A percentile compares a stretch with the other conserved stretches of the same genome.
These are phyloP conservation scores for Coemansia sp. DNA, from an alignment of 192 early-diverging fungal genomes.

Conservation along the genomic window DNA sequence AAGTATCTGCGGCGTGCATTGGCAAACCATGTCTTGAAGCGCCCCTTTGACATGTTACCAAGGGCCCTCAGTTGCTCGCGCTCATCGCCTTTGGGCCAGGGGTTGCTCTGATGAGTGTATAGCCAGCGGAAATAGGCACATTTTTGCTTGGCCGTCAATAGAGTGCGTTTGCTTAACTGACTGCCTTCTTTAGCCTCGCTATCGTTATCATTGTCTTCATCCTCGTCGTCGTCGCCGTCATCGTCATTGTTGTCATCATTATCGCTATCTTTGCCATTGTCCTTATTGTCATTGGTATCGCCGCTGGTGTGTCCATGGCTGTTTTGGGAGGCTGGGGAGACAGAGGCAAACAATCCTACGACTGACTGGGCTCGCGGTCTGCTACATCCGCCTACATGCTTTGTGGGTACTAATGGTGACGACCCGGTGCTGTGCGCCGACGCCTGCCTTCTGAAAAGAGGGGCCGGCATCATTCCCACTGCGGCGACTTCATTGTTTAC, in stretches of 20 bases:
- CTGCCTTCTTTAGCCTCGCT: too few species aligned
- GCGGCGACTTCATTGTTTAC: not conserved
- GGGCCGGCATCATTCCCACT: not conserved
- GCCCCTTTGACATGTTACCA: conserved; percentile 41
- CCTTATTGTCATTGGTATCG: not conserved
- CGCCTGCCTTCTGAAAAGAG: not conserved
- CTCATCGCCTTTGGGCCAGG: conserved; percentile 49
- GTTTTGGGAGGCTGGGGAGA: not conserved
- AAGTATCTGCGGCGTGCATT: conserved; percentile 53
- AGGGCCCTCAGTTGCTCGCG: conserved; percentile 38
- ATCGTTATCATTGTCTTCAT: too few species aligned
- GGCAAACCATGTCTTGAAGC: conserved; percentile 54
- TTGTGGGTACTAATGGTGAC: not conserved
- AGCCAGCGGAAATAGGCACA: conserved; percentile 41
- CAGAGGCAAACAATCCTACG: not conserved
- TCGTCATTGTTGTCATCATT: conserved; percentile 10
- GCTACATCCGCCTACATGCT: too few species aligned
- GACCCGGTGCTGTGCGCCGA: not conserved
- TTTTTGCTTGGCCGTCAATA: conserved; percentile 34
- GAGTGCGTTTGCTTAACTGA: too few species aligned
- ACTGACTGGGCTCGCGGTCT: too few species aligned
- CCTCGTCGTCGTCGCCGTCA: conserved; percentile 8
- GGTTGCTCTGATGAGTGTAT: conserved; percentile 34
- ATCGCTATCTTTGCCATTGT: not conserved
- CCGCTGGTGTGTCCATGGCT: not conserved